Evolutionary conservation across 2,329 filamentous ascomycete genomes (phyloP).

Genomic region (Penicillium hesseltinei): DNA sequence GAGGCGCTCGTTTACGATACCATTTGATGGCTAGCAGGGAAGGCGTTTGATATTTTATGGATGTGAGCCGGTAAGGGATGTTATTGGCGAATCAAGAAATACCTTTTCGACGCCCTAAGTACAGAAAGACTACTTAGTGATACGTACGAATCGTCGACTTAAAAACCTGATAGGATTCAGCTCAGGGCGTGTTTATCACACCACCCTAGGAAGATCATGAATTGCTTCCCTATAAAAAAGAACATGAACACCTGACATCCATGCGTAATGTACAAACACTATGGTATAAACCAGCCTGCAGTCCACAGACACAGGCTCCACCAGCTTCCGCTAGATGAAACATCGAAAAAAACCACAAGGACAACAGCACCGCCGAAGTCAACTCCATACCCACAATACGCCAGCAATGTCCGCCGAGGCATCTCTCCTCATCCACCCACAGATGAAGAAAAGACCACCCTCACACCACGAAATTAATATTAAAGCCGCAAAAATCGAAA

Average conservation of each 20-base stretch:
- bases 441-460: background rate
- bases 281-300: slow-evolving; percentile 16
- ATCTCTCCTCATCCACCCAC: background rate
- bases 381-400: slow-evolving; percentile 15
- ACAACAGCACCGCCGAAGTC: slow-evolving; percentile 1
- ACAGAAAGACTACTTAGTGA: background rate
- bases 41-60: slow-evolving; percentile 20
- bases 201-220: background rate
- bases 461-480: slow-evolving; percentile 6
- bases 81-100: slow-evolving; percentile 3
- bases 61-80: background rate
- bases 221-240: slow-evolving; percentile 9
- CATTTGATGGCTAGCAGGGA: slow-evolving; percentile 25
- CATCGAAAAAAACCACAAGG: background rate
- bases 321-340: background rate
- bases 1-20: slow-evolving; percentile 32
- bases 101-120: background rate
- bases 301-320: background rate
- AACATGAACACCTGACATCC: slow-evolving; percentile 17
- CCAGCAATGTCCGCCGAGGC: background rate
- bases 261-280: slow-evolving; percentile 26
- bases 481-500: background rate
- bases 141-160: background rate
- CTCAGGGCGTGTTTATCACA: background rate
- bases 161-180: background rate